Base-by-base conservation (phyloP, 305 asterid species). In the Coffea humblotiana region DNA sequence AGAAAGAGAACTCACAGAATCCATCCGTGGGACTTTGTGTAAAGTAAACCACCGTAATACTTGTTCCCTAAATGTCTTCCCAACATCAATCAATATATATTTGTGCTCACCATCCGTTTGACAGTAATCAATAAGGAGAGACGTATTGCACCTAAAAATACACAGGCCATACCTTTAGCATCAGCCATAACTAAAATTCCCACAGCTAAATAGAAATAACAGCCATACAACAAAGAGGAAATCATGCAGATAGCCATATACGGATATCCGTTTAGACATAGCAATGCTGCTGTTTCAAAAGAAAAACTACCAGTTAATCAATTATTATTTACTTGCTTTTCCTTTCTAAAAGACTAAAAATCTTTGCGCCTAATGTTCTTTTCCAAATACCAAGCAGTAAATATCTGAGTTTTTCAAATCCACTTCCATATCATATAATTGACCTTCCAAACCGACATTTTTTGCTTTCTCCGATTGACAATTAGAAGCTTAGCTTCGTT, bases 51-150 rank as follows among this genome's bases (percentile, higher is more conserved):
- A 95, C 67, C 98, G 90, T 76, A 95, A 91, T 15, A 93, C 99
- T 91, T 93, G 97, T 86, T 95, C 99, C 89, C 99, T 81, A 82
- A 95, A 95, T 4, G 99, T 91, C 91, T 95, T 95, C 81, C 98
- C 99, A 78, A 88, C 97, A 85, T 95, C 99, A 71, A 95, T 92
- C 91, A 93, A 80, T 83, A 95, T 91, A 83, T 93, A 93, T 72
- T 91, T 95, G 86, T 91, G 99, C n/a, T 84, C 89, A 58, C 89
- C 87, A 72, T 81, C 92, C 67, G 80, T 71, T 80, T 76, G 85
- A 75, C 77, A 89, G 84, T 93, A 95, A 87, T 93, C 97, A 74
- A 95, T 88, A 29, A 95, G 88, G 71, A 95, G 95, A 79, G 99
- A 95, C 68, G 99, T 91, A 84, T 92, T 93, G 90, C 98, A 90